Percentiles rank a stretch among this genome's conserved stretches.
Conservation (phyloP, 768 basidiomycete species). For the Pleurotus salmoneostramineus region DNA sequence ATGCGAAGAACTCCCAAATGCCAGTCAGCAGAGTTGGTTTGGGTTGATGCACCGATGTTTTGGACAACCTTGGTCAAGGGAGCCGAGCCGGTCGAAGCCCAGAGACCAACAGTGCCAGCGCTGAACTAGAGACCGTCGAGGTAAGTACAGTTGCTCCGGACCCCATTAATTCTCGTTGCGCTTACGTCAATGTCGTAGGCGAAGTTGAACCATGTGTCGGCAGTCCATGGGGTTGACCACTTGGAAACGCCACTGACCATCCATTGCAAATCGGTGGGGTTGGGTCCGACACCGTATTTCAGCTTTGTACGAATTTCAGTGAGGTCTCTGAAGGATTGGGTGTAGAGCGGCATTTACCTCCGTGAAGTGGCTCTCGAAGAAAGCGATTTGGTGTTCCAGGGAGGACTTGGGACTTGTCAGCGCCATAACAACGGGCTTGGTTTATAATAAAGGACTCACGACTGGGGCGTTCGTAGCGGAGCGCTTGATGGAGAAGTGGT, state of each 20-base stretch:
- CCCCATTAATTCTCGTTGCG: background rate
- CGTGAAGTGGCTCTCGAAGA: constrained; percentile 64
- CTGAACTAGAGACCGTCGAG: constrained; percentile 35
- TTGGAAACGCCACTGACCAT: constrained; percentile 39
- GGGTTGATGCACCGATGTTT: constrained; percentile 44
- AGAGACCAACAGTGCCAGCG: constrained; percentile 50
- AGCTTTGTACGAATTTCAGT: constrained; percentile 25
- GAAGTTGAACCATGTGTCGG: constrained; percentile 62
- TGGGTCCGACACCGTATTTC: constrained; percentile 53
- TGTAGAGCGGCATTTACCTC: constrained; percentile 29
- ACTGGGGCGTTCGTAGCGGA: constrained; percentile 47
- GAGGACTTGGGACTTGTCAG: constrained; percentile 27
- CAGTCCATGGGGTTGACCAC: constrained; percentile 47
- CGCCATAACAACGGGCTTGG: too few species aligned
- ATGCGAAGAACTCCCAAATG: constrained; percentile 61
- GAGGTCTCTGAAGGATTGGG: constrained; percentile 1
- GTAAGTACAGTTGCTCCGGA: background rate
- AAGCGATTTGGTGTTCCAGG: constrained; percentile 56
- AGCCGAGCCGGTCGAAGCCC: constrained; percentile 45
- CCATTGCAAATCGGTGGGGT: constrained; percentile 48
- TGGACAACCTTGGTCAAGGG: constrained; percentile 47
- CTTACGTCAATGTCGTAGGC: constrained; percentile 61
- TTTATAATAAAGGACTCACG: constrained; percentile 25
- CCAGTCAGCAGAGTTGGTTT: constrained; percentile 58
- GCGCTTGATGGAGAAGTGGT: constrained; percentile 57